These are phyloP conservation scores for Oryza longistaminata DNA, from an alignment of 176 grass and related monocot species.

Conservation along the genomic window DNA sequence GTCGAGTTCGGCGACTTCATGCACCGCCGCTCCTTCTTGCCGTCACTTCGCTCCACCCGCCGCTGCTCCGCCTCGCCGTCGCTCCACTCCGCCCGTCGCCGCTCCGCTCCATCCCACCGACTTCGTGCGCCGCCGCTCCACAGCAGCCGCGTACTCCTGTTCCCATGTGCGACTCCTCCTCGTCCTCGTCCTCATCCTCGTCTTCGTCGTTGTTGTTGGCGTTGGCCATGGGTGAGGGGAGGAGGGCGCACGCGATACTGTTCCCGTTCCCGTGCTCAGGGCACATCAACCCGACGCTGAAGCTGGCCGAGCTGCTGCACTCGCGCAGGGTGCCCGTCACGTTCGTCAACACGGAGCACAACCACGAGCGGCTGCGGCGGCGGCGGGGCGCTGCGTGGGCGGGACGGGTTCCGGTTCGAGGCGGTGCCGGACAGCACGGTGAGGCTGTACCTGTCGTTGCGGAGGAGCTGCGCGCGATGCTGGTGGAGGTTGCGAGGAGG, in stretches of 20 bases:
- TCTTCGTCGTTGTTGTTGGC: not conserved
- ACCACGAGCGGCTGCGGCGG: slow-evolving; percentile 43
- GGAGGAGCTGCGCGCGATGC: slow-evolving; percentile 28
- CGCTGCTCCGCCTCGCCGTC: too few relatives aligned
- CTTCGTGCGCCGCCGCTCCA: too few relatives aligned
- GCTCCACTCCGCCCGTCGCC: too few relatives aligned
- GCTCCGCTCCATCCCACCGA: too few relatives aligned
- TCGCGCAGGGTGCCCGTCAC: slow-evolving; percentile 51
- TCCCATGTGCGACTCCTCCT: not conserved
- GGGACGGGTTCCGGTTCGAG: slow-evolving; percentile 43
- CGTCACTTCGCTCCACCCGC: too few relatives aligned
- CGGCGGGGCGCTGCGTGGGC: too few relatives aligned
- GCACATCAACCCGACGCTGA: slow-evolving; percentile 71
- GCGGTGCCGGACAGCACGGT: slow-evolving; percentile 36
- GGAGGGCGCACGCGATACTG: slow-evolving; percentile 49
- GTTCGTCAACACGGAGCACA: slow-evolving; percentile 62
- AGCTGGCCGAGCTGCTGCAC: slow-evolving; percentile 59
- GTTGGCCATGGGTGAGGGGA: not conserved
- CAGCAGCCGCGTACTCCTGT: too few relatives aligned
- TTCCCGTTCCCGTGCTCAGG: slow-evolving; percentile 65
- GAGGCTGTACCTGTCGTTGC: slow-evolving; percentile 35
- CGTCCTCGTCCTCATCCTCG: too few relatives aligned
- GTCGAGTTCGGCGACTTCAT: too few relatives aligned
- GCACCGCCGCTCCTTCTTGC: too few relatives aligned
- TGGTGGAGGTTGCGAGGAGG: slow-evolving; percentile 31